Percentiles rank a stretch among this genome's conserved stretches.
Evolutionary conservation across 2,329 filamentous ascomycete genomes (phyloP).

Genomic region (Botryotinia globosa): DNA sequence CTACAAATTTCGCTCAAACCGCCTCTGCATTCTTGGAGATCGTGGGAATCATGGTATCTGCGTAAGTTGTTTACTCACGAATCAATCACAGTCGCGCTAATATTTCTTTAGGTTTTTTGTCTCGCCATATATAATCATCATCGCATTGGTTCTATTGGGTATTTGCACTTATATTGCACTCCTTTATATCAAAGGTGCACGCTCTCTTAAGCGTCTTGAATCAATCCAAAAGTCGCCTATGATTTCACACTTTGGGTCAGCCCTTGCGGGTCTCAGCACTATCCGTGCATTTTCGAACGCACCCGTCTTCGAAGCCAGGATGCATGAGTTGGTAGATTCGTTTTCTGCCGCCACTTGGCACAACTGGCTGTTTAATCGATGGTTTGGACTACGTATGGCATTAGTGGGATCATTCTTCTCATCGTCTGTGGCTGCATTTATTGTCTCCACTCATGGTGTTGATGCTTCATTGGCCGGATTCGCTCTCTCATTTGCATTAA

Average conservation of each 20-base stretch:
- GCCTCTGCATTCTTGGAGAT: constrained; percentile 57
- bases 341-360: constrained; percentile 63
- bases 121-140: constrained; percentile 61
- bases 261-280: constrained; percentile 67
- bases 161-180: constrained; percentile 44
- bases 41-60: constrained; percentile 62
- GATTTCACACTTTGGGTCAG: constrained; percentile 65
- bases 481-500: constrained; percentile 67
- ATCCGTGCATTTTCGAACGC: constrained; percentile 71
- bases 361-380: constrained; percentile 64
- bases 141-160: constrained; percentile 45
- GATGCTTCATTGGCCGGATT: constrained; percentile 71
- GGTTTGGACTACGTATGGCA: constrained; percentile 70
- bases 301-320: constrained; percentile 62
- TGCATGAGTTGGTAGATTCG: constrained; percentile 65
- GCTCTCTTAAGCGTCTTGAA: constrained; percentile 72
- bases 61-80: constrained; percentile 27
- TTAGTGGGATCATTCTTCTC: constrained; percentile 68
- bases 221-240: constrained; percentile 72
- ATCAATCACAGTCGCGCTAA: constrained; percentile 4
- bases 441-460: constrained; percentile 58
- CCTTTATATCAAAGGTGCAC: constrained; percentile 62
- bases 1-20: constrained; percentile 59
- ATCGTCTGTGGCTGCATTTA: constrained; percentile 58
- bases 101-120: constrained; percentile 47